Base-by-base conservation (phyloP, 1,139 yeast genomes). In the Candida albicans region DNA sequence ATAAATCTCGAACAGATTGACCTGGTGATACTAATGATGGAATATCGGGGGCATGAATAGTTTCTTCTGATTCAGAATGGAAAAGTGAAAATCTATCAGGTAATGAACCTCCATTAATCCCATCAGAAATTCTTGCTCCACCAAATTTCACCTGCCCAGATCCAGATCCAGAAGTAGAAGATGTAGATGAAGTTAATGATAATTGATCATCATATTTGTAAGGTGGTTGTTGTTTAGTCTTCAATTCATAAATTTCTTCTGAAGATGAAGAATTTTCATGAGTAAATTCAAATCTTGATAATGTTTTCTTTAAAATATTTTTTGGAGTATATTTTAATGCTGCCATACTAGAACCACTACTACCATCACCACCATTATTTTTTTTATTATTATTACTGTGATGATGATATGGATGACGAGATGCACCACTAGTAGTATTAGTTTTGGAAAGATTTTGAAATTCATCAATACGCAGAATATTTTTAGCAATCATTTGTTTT, bases 1-100 rank as follows among this genome's bases (percentile, higher is more conserved):
- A 87, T 40, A 88, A 63, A 27, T 81, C 79, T 46, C 80, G 73
- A 52, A 86, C 81, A 2, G 85, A 70, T 55, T 84, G 81, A 2
- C 82, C 86, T 1, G 84, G 82, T 14, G 71, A 70, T 4, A 87
- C 79, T 48, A 91, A 68, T 1, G 93, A 79, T 3, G 95, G 86
- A 35, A 91, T 73, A 58, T 89, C 96, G 1, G 96, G 84, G 1
- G 96, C 87, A 65, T 91, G 97, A 13, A 87, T 76, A 0, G 98
- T 93, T 56, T 86, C 95, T 47, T 89, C 96, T 8, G 82, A 70
- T 46, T 85, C 89, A 0, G 95, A 80, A 35, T 84, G 81, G 62
- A 89, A 91, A 61, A 88, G 88, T 30, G 95, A 81, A 64, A 87
- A 91, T 45, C 98, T 69, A 53, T 87, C 91, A 13, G 90, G 89